Base-by-base conservation (phyloP, 129 eudicot species). In the Gnaphalium uliginosum region DNA sequence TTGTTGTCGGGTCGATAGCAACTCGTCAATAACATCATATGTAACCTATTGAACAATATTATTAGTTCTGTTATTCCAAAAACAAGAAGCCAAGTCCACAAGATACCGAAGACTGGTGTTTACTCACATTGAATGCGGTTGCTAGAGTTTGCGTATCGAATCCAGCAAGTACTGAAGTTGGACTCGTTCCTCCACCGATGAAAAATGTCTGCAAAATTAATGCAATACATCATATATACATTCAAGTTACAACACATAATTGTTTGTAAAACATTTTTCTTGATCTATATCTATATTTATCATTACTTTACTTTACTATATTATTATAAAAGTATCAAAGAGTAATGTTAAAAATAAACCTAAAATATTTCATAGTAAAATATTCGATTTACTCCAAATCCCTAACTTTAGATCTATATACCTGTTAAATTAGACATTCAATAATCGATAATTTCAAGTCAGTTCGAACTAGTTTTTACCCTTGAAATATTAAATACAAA, bases 101-200 rank as follows among this genome's bases (percentile, higher is more conserved):
- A n/a, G 8, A 24, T 13, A 17, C 15, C 0, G 0, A 2, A 15
- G 10, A 60, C 13, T 2, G 27, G 5, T 4, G 3, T 5, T 73
- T 18, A 19, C 93, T 87, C 66, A 94, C 98, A 70, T 94, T 94
- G 65, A 94, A 41, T 1, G 98, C 98, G 0, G 88, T 82, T 0
- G 93, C 81, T 56, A 92, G 53, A 3, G 89, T 86, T 1, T 66
- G 69, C 1, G 19, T 83, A 76, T 89, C 97, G 65, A 92, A 92
- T 22, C 97, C 97, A 26, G 88, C 78, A 8, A 92, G 96, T 1
- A 92, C 82, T 0, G 97, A 89, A 0, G 66, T 62, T 0, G 97
- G 97, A 60, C 87, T 50, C 3, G 60, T 32, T 70, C 97, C 97
- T 68, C 97, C 97, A 8, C 87, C 88, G 4, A 92, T 51, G 81